Conservation (phyloP, 1,139 yeast genomes). For the Pneumocystis wakefieldiae region DNA sequence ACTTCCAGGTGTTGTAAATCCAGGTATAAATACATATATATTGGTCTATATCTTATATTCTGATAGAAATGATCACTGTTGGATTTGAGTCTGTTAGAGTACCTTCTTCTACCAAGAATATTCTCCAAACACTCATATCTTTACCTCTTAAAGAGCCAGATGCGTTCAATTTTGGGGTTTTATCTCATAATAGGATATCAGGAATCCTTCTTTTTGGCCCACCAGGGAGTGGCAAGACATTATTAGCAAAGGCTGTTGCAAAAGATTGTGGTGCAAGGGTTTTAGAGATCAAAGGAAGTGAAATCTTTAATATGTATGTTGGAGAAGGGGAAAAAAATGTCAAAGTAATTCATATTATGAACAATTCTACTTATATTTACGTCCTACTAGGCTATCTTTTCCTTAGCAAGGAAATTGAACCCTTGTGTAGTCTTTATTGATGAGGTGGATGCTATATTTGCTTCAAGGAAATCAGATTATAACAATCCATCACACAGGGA, state of each 20-base stretch:
- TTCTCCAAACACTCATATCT: constrained; percentile 11
- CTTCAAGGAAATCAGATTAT: constrained; percentile 91
- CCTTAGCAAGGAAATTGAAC: constrained; percentile 94
- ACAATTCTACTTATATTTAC: background rate
- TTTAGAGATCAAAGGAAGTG: constrained; percentile 91
- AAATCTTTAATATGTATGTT: constrained; percentile 90
- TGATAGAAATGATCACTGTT: constrained; percentile 7
- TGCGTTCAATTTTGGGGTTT: constrained; percentile 15
- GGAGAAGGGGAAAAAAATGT: constrained; percentile 96
- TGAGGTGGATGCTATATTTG: constrained; percentile 77
- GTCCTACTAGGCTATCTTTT: constrained; percentile 67
- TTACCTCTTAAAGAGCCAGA: constrained; percentile 13
- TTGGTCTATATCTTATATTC: background rate
- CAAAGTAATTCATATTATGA: constrained; percentile 29
- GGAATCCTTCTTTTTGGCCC: constrained; percentile 10
- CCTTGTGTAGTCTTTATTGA: constrained; percentile 94
- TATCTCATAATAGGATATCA: constrained; percentile 29
- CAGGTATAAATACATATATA: constrained; percentile 1
- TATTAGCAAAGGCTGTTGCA: constrained; percentile 91
- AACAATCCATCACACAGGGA: constrained; percentile 96
- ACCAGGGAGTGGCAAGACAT: constrained; percentile 37
- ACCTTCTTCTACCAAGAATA: constrained; percentile 11
- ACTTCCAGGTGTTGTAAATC: constrained; percentile 9
- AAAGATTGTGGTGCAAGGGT: constrained; percentile 92
- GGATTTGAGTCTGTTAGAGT: constrained; percentile 11